These are phyloP conservation scores for Arabidopsis lyrata DNA, from an alignment of 441 rosid genomes.

Conservation along the genomic window DNA sequence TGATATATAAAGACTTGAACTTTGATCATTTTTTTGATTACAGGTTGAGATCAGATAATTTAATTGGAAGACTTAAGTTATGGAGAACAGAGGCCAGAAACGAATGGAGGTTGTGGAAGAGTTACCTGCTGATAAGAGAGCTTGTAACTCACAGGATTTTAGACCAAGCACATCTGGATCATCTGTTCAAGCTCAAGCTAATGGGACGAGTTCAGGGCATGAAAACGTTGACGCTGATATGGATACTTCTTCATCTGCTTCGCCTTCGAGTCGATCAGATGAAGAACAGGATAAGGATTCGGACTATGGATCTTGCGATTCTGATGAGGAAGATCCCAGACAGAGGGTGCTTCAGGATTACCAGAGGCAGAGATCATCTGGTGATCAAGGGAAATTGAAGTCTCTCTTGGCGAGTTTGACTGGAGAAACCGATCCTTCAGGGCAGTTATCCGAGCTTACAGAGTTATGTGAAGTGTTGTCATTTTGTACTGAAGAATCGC, in stretches of 20 bases:
- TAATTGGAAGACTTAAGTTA: constrained; percentile 41
- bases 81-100: constrained; percentile 95
- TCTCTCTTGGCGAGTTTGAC: constrained; percentile 61
- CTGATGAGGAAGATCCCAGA: constrained; percentile 68
- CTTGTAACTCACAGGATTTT: constrained; percentile 85
- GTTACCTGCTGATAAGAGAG: constrained; percentile 95
- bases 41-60: constrained; percentile 29
- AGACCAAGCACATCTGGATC: constrained; percentile 86
- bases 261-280: constrained; percentile 81
- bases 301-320: constrained; percentile 85
- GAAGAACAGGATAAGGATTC: constrained; percentile 83
- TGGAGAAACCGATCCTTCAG: constrained; percentile 69
- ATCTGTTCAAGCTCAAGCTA: constrained; percentile 61
- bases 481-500: constrained; percentile 83
- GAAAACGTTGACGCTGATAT: constrained; percentile 65
- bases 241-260: constrained; percentile 92
- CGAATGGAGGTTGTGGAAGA: constrained; percentile 77
- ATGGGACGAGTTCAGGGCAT: constrained; percentile 55
- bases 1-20: background rate
- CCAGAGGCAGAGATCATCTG: constrained; percentile 75
- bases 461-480: constrained; percentile 95
- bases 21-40: constrained; percentile 22
- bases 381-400: constrained; percentile 74
- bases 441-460: constrained; percentile 68
- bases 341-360: constrained; percentile 59